phyloP scores from a whole-genome alignment of 208 protist genomes.

The Angomonas deanei region DNA sequence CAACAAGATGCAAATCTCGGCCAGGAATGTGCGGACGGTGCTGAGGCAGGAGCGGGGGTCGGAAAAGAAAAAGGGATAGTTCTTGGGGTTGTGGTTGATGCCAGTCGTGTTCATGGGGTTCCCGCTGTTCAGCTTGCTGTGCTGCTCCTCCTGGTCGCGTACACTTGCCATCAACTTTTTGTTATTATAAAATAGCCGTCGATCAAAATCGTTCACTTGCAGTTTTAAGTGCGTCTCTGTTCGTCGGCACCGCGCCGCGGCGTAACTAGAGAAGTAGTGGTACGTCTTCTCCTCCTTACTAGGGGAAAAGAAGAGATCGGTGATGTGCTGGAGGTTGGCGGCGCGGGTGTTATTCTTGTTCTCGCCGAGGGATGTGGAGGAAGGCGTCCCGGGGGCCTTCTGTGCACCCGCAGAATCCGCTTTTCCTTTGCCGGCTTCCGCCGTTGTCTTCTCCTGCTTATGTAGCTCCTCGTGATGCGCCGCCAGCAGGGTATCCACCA shows the following conservation, averaged over 20 bases:
- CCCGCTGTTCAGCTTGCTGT: not conserved
- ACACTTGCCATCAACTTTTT: not conserved
- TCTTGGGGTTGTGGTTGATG: conserved; percentile 2
- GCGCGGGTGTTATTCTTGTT: too few species aligned
- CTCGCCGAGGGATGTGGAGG: too few species aligned
- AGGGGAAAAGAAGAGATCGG: not conserved
- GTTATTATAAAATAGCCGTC: not conserved
- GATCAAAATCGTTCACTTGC: not conserved
- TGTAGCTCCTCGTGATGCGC: not conserved
- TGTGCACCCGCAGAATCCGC: too few species aligned
- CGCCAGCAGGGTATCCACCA: not conserved
- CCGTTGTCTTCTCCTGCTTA: not conserved
- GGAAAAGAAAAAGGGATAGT: conserved; percentile 13
- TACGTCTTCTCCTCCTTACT: not conserved
- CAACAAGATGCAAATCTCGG: conserved; percentile 10
- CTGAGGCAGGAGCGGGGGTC: conserved; percentile 6
- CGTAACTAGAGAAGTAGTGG: not conserved
- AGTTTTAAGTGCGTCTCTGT: not conserved
- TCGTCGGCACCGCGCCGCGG: not conserved
- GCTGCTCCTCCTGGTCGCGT: not conserved
- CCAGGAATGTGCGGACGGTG: conserved; percentile 6
- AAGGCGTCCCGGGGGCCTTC: too few species aligned
- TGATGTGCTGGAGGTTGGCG: too few species aligned
- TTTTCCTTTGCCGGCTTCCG: not conserved
- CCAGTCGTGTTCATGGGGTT: too few species aligned